Conservation (phyloP, 768 basidiomycete genomes). For the Kwoniella botswanensis region DNA sequence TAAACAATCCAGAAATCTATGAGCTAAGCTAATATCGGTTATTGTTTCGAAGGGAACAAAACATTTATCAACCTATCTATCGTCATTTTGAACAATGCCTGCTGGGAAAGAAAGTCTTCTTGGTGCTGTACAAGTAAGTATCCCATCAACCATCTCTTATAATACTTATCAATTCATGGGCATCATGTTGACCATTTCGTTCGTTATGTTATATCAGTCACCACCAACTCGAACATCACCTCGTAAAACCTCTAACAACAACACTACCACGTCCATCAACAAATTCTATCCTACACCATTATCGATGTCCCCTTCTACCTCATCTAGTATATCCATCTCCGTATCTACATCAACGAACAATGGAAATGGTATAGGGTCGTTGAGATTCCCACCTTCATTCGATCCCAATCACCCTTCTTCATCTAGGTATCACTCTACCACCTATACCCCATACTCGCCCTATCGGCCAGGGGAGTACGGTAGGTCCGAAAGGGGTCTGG, state of each 20-base stretch:
- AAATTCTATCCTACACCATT: constrained; percentile 40
- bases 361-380: constrained; percentile 6
- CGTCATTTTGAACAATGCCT: too few species aligned
- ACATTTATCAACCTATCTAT: too few species aligned
- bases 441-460: constrained; percentile 44
- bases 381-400: constrained; percentile 40
- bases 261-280: constrained; percentile 4
- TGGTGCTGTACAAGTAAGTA: not conserved
- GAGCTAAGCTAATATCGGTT: too few species aligned
- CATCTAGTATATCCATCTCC: constrained; percentile 21
- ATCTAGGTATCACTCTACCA: constrained; percentile 32
- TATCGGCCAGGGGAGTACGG: constrained; percentile 52
- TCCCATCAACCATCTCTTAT: not conserved
- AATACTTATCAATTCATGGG: too few species aligned
- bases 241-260: constrained; percentile 16
- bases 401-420: constrained; percentile 30
- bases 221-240: constrained; percentile 27
- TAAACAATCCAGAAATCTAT: too few species aligned
- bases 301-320: constrained; percentile 36
- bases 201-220: not conserved
- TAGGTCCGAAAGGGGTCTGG: constrained; percentile 32
- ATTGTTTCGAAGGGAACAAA: too few species aligned
- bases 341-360: constrained; percentile 12
- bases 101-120: too few species aligned
- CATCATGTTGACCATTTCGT: too few species aligned